These are phyloP conservation scores for Psophocarpus tetragonolobus DNA, from an alignment of 306 rosid species.

Conservation along the genomic window DNA sequence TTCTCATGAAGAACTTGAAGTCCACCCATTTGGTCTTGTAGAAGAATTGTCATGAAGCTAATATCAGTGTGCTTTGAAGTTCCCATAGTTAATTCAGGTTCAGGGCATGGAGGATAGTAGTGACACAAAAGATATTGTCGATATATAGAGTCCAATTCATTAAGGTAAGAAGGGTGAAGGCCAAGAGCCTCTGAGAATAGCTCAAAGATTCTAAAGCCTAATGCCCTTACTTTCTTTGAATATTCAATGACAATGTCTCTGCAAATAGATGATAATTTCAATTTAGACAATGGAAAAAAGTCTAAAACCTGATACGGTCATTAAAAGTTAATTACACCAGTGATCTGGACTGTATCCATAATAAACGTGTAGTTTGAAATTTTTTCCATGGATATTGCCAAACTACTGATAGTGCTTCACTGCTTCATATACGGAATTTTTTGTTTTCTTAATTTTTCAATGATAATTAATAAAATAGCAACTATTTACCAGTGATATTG, in stretches of 20 bases:
- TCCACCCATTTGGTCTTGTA: slow-evolving; percentile 56
- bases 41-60: slow-evolving; percentile 45
- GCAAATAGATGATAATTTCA: background rate
- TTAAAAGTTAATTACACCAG: background rate
- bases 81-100: slow-evolving; percentile 42
- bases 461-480: background rate
- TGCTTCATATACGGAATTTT: background rate
- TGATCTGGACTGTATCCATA: background rate
- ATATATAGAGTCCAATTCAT: slow-evolving; percentile 19
- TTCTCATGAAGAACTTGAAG: slow-evolving; percentile 43
- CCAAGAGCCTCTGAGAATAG: slow-evolving; percentile 42
- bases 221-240: slow-evolving; percentile 15
- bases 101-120: slow-evolving; percentile 43
- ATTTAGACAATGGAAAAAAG: background rate
- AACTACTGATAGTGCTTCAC: background rate
- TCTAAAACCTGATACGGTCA: background rate
- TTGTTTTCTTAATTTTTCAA: background rate
- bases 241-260: slow-evolving; percentile 41
- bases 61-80: slow-evolving; percentile 34
- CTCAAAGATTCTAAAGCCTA: slow-evolving; percentile 28
- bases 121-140: slow-evolving; percentile 3
- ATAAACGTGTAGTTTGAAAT: background rate
- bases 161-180: slow-evolving; percentile 20
- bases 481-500: background rate
- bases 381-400: background rate